These are phyloP conservation scores for Saccharomycopsis olivae DNA, from an alignment of 805 yeast species.

Conservation along the genomic window DNA sequence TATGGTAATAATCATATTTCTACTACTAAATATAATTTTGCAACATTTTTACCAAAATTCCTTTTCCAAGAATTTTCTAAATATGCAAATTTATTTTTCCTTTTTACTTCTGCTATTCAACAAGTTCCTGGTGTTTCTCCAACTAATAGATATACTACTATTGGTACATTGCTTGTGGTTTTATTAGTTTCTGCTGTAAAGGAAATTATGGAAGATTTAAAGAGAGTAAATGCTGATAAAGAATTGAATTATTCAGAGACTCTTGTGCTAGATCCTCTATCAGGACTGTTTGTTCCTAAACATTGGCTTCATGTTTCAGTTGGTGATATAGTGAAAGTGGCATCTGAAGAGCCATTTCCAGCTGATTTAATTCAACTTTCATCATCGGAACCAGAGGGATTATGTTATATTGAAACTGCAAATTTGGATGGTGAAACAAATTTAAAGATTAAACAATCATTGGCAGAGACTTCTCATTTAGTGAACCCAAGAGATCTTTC, in stretches of 20 bases:
- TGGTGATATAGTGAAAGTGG: conserved; percentile 82
- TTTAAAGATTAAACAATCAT: conserved; percentile 85
- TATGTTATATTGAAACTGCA: conserved; percentile 96
- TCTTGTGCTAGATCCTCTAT: conserved; percentile 44
- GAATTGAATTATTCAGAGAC: conserved; percentile 78
- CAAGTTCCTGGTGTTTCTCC: conserved; percentile 97
- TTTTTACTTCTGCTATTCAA: conserved; percentile 87
- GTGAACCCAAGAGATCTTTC: conserved; percentile 55
- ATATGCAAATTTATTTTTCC: conserved; percentile 89
- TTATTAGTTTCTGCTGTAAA: conserved; percentile 84
- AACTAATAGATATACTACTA: conserved; percentile 90
- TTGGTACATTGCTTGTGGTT: conserved; percentile 81
- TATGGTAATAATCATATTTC: conserved; percentile 80
- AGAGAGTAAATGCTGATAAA: conserved; percentile 77
- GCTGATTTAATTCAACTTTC: conserved; percentile 81
- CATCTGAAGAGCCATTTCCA: conserved; percentile 84
- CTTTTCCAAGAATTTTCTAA: conserved; percentile 94
- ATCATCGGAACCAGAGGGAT: conserved; percentile 96
- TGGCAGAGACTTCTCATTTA: conserved; percentile 61
- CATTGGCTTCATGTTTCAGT: conserved; percentile 84
- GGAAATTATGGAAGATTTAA: conserved; percentile 83
- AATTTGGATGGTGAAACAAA: conserved; percentile 97
- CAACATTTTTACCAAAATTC: conserved; percentile 91
- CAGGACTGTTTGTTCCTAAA: conserved; percentile 53
- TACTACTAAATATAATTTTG: conserved; percentile 89